phyloP scores from a whole-genome alignment of 2,329 filamentous ascomycete genomes.

The Capronia americana region DNA sequence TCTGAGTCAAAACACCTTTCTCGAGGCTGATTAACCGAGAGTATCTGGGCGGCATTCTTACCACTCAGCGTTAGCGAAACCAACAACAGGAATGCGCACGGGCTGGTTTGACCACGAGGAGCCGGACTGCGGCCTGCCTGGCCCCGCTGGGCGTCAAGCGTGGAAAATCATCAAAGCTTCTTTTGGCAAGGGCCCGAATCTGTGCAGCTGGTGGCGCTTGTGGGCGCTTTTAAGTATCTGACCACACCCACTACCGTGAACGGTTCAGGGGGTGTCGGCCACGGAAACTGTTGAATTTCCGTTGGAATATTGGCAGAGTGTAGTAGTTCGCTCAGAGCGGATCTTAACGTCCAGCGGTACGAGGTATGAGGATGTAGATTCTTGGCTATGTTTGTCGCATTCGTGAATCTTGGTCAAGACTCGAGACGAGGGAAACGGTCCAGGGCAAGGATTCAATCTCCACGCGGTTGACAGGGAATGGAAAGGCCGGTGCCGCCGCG shows the following conservation, averaged over 20 bases:
- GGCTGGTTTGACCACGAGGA: slow-evolving; percentile 11
- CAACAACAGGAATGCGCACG: slow-evolving; percentile 28
- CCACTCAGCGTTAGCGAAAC: slow-evolving; percentile 34
- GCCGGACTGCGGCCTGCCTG: slow-evolving; percentile 9
- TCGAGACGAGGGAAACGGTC: not conserved
- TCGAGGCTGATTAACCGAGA: slow-evolving; percentile 16
- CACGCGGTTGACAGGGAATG: slow-evolving; percentile 5
- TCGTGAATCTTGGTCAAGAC: not conserved
- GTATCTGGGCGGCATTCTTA: slow-evolving; percentile 26
- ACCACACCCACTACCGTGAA: not conserved
- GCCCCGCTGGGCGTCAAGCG: slow-evolving; percentile 21
- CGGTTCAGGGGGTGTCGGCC: not conserved
- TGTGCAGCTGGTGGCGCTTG: slow-evolving; percentile 2
- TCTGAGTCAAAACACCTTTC: slow-evolving; percentile 1
- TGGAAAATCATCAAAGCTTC: slow-evolving; percentile 21
- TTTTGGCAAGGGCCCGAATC: slow-evolving; percentile 6
- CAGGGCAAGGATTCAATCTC: slow-evolving; percentile 1
- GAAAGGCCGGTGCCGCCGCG: not conserved
- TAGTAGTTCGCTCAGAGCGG: not conserved
- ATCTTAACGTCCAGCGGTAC: not conserved
- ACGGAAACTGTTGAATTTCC: not conserved
- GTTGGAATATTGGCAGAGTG: not conserved
- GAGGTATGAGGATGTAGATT: not conserved
- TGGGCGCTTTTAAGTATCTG: slow-evolving; percentile 16
- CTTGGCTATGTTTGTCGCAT: not conserved